Conservation (phyloP, 768 basidiomycete species). For the Leucogyrophana mollusca region DNA sequence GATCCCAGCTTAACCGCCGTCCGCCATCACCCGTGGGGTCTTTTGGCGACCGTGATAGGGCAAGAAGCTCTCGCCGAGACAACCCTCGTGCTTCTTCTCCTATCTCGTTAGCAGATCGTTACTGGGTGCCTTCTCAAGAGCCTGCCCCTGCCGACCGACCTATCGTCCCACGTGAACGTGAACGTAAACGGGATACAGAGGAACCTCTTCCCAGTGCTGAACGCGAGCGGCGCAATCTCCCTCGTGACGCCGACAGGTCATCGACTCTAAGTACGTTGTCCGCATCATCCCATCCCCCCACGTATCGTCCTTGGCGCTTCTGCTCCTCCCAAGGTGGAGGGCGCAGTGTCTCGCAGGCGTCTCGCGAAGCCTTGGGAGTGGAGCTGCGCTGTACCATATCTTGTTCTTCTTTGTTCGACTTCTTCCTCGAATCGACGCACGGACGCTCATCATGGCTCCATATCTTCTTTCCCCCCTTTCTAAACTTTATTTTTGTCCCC, state of each 20-base stretch:
- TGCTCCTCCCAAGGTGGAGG: conserved; percentile 40
- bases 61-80: conserved; percentile 19
- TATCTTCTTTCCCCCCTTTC: conserved; percentile 29
- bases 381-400: conserved; percentile 31
- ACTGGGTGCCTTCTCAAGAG: conserved; percentile 16
- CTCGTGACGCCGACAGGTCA: conserved; percentile 29
- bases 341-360: conserved; percentile 32
- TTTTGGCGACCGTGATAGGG: conserved; percentile 20
- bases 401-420: conserved; percentile 36
- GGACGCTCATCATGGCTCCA: conserved; percentile 41
- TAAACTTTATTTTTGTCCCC: conserved; percentile 25
- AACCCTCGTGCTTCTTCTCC: conserved; percentile 11
- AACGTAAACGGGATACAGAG: conserved; percentile 23
- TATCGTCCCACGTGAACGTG: conserved; percentile 14
- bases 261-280: conserved; percentile 48
- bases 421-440: conserved; percentile 37
- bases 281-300: conserved; percentile 37
- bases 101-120: conserved; percentile 23
- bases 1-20: conserved; percentile 19
- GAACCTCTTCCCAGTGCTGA: conserved; percentile 10
- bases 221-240: conserved; percentile 21
- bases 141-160: conserved; percentile 5
- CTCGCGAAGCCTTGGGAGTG: conserved; percentile 47
- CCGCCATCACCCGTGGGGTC: conserved; percentile 17
- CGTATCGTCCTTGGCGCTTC: conserved; percentile 34